phyloP scores from a whole-genome alignment of 2,329 filamentous ascomycete genomes.

The Malbranchea cinnamomea region DNA sequence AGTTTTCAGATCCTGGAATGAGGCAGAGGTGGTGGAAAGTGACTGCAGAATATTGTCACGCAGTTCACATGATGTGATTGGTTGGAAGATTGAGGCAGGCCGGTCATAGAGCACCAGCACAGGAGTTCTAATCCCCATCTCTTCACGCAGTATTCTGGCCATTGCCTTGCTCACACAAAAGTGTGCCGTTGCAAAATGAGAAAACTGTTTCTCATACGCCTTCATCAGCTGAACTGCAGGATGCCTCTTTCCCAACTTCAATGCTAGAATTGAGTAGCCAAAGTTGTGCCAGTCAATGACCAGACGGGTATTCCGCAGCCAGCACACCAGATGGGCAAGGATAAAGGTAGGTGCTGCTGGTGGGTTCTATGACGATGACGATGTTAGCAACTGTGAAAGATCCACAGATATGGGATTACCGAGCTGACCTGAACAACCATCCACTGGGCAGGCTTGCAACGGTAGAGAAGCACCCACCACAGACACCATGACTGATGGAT shows the following conservation, averaged over 20 bases:
- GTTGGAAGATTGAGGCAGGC: slow-evolving; percentile 68
- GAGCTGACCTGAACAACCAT: slow-evolving; percentile 59
- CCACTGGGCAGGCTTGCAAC: slow-evolving; percentile 61
- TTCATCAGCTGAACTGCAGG: slow-evolving; percentile 65
- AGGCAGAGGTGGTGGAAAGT: slow-evolving; percentile 48
- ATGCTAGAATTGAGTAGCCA: slow-evolving; percentile 77
- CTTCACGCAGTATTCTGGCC: slow-evolving; percentile 53
- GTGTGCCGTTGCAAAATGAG: slow-evolving; percentile 54
- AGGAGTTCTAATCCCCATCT: slow-evolving; percentile 50
- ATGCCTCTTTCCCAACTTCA: slow-evolving; percentile 48
- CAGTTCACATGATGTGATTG: slow-evolving; percentile 37
- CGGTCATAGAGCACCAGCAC: slow-evolving; percentile 71
- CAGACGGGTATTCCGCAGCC: slow-evolving; percentile 63
- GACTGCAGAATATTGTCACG: slow-evolving; percentile 47
- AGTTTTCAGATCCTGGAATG: slow-evolving; percentile 44
- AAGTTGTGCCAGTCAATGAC: slow-evolving; percentile 99
- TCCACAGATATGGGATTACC: not conserved
- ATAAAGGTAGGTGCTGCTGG: slow-evolving; percentile 85
- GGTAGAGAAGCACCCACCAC: slow-evolving; percentile 57
- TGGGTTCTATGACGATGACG: slow-evolving; percentile 50
- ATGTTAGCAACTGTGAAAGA: too few relatives aligned
- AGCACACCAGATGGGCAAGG: slow-evolving; percentile 56
- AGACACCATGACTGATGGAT: slow-evolving; percentile 65
- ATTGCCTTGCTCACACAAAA: slow-evolving; percentile 86
- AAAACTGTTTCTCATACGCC: slow-evolving; percentile 61